These are phyloP conservation scores for Chaetothyriales sp. DNA, from an alignment of 2,329 filamentous ascomycete genomes.

Conservation along the genomic window DNA sequence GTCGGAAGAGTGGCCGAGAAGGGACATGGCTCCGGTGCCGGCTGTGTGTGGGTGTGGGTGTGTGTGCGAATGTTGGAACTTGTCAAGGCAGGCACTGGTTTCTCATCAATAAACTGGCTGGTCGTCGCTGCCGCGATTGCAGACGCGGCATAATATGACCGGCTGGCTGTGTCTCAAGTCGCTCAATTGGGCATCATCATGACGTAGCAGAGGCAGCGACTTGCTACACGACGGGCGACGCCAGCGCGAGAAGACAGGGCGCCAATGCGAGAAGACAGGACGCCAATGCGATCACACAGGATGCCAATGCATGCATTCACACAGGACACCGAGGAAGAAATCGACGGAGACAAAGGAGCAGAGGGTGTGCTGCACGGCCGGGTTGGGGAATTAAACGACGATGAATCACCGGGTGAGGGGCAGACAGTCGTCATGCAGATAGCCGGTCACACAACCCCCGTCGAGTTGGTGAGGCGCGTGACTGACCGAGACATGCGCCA, in stretches of 20 bases:
- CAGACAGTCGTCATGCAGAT: neutral
- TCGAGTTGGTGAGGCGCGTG: no score
- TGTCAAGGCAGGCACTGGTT: no score
- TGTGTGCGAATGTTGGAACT: no score
- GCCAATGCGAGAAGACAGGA: neutral
- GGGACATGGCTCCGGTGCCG: neutral
- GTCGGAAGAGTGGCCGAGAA: neutral
- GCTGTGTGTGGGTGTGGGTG: no score
- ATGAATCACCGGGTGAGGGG: neutral
- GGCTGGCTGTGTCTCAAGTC: neutral
- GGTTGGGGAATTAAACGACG: neutral
- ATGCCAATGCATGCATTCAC: no score
- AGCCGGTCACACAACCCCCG: neutral
- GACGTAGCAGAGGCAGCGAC: neutral
- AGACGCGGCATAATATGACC: neutral
- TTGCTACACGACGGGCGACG: neutral
- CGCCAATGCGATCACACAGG: neutral
- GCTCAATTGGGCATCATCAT: neutral
- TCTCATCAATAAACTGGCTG: no score
- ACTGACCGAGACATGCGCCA: neutral
- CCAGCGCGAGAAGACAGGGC: neutral
- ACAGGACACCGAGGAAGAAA: no score
- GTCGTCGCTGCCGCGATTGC: neutral
- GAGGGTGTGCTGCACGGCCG: neutral
- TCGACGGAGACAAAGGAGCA: neutral